A percentile compares a stretch with the other conserved stretches of the same genome.
These are phyloP conservation scores for Candida ulmi DNA, from an alignment of 805 yeast genomes.

Conservation along the genomic window DNA sequence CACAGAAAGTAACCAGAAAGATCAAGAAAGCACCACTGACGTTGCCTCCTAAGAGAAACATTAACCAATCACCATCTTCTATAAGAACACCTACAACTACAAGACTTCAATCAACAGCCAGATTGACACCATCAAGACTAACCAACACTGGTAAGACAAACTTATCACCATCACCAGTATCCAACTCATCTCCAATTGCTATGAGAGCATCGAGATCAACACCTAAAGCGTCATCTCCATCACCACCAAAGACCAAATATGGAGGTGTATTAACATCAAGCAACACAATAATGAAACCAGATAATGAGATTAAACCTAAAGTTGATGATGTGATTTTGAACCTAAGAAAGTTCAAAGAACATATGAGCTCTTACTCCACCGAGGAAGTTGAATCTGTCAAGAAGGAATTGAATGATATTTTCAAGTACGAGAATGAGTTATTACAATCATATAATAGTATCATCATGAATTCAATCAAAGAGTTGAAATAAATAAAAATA, in stretches of 20 bases:
- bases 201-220: slow-evolving; percentile 1
- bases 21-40: slow-evolving; percentile 8
- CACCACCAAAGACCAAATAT: slow-evolving; percentile 7
- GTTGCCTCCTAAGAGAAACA: background rate
- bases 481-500: background rate
- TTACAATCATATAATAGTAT: slow-evolving; percentile 29
- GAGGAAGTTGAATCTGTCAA: slow-evolving; percentile 19
- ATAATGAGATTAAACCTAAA: slow-evolving; percentile 12
- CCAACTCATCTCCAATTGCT: background rate
- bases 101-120: slow-evolving; percentile 15
- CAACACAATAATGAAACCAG: background rate
- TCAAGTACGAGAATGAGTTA: slow-evolving; percentile 22
- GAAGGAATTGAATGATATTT: slow-evolving; percentile 16
- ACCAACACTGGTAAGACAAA: slow-evolving; percentile 13
- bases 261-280: background rate
- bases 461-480: slow-evolving; percentile 11
- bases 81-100: slow-evolving; percentile 10
- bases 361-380: slow-evolving; percentile 16
- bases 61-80: slow-evolving; percentile 2
- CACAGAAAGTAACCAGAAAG: slow-evolving; percentile 23
- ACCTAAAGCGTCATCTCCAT: slow-evolving; percentile 3
- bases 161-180: slow-evolving; percentile 16
- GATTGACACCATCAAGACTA: slow-evolving; percentile 20
- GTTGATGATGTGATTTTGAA: slow-evolving; percentile 12
- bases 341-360: slow-evolving; percentile 13